Conservation (phyloP, 1,284 basidiomycete genomes). For the Moesziomyces parantarcticus region DNA sequence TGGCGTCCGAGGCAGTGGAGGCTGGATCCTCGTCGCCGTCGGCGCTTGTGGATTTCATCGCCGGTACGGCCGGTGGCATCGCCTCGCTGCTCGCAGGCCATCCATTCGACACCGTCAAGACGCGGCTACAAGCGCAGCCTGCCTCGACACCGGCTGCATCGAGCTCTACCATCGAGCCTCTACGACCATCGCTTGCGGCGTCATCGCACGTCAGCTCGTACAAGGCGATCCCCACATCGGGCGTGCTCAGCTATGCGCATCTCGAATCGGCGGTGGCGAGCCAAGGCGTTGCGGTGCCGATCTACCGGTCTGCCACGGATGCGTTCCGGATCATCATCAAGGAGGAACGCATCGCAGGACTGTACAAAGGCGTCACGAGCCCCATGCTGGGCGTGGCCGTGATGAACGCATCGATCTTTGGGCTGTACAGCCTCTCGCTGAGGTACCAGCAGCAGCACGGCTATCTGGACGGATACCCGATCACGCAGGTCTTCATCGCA, state of each 20-base stretch:
- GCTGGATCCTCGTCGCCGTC: slow-evolving; percentile 23
- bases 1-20: neutral
- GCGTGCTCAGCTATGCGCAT: neutral
- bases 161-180: neutral
- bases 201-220: neutral
- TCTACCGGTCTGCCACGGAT: slow-evolving; percentile 52
- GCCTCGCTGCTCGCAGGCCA: slow-evolving; percentile 57
- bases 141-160: slow-evolving; percentile 2
- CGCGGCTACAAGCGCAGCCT: slow-evolving; percentile 54
- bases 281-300: slow-evolving; percentile 6
- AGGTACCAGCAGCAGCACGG: slow-evolving; percentile 25
- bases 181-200: no score
- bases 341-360: slow-evolving; percentile 54
- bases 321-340: slow-evolving; percentile 57
- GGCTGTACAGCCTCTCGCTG: slow-evolving; percentile 52
- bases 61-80: slow-evolving; percentile 60
- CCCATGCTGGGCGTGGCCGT: slow-evolving; percentile 62
- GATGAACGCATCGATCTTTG: slow-evolving; percentile 65
- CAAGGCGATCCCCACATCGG: neutral
- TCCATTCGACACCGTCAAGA: slow-evolving; percentile 65
- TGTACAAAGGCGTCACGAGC: slow-evolving; percentile 62
- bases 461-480: neutral
- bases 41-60: slow-evolving; percentile 62
- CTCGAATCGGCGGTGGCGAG: neutral
- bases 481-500: slow-evolving; percentile 51